Conservation (phyloP, 108 stramenopile genomes). For the Chaetoceros tenuissimus region DNA sequence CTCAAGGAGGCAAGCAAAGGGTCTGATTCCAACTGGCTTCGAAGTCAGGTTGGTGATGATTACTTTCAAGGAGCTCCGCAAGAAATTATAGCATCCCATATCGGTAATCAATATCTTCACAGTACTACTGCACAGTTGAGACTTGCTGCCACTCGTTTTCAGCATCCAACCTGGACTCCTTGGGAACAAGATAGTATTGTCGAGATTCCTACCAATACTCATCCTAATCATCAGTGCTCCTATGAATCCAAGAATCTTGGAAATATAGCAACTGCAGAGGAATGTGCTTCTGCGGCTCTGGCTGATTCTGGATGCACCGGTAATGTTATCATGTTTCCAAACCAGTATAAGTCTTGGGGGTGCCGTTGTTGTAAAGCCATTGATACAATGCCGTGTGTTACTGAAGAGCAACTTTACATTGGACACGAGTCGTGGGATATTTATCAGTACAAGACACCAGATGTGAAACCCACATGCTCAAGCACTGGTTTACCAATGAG, state of each 20-base stretch:
- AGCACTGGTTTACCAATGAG: constrained; percentile 1
- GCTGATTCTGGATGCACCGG: background rate
- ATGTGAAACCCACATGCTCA: background rate
- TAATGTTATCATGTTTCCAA: background rate
- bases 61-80: background rate
- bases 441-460: background rate
- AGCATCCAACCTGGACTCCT: too few relatives aligned
- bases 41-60: background rate
- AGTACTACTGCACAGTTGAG: background rate
- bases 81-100: background rate
- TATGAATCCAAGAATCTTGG: background rate
- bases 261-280: background rate
- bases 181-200: background rate
- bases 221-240: background rate
- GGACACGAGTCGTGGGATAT: background rate
- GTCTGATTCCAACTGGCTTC: background rate
- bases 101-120: background rate
- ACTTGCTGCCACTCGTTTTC: background rate
- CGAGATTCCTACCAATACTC: background rate
- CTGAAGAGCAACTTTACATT: background rate
- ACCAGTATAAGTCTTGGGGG: background rate
- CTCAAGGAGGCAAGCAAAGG: background rate
- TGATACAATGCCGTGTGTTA: background rate
- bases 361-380: constrained; percentile 3
- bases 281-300: background rate